These are phyloP conservation scores for Podila verticillata DNA, from an alignment of 192 early-diverging fungal species.

Conservation along the genomic window DNA sequence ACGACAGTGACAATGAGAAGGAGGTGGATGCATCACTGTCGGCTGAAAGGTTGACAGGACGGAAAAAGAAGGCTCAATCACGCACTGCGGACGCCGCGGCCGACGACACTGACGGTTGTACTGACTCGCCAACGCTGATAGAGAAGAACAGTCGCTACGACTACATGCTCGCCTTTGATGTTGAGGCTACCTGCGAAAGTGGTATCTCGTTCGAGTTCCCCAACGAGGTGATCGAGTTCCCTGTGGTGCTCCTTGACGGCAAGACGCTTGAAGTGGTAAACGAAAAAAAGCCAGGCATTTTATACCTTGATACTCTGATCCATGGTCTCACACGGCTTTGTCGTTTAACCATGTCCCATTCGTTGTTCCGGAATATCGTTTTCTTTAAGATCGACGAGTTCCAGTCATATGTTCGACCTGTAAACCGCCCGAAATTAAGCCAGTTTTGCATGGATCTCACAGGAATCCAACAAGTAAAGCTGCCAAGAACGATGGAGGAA, in stretches of 20 bases:
- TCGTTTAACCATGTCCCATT: slow-evolving; percentile 6
- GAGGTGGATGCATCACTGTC: not conserved
- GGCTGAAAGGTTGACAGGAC: not conserved
- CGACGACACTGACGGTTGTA: not conserved
- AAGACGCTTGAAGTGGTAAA: slow-evolving; percentile 68
- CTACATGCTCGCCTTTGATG: slow-evolving; percentile 80
- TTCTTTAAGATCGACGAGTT: slow-evolving; percentile 70
- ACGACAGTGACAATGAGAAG: not conserved
- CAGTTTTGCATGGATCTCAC: slow-evolving; percentile 83
- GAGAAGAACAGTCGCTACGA: slow-evolving; percentile 51
- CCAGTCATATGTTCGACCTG: slow-evolving; percentile 77
- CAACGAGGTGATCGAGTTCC: slow-evolving; percentile 92
- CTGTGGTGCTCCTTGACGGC: slow-evolving; percentile 75
- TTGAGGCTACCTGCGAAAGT: slow-evolving; percentile 83
- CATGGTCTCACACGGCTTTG: too few species aligned
- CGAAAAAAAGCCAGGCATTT: not conserved
- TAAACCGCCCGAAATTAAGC: slow-evolving; percentile 69
- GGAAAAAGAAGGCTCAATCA: slow-evolving; percentile 1
- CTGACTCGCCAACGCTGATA: not conserved
- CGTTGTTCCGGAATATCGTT: not conserved
- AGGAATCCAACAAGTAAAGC: slow-evolving; percentile 82
- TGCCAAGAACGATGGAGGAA: too few species aligned
- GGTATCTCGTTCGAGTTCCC: slow-evolving; percentile 64
- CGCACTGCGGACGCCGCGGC: not conserved
- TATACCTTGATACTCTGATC: not conserved